Conservation (phyloP, 352 stramenopile genomes). For the Stephanocyclus meneghinianus region DNA sequence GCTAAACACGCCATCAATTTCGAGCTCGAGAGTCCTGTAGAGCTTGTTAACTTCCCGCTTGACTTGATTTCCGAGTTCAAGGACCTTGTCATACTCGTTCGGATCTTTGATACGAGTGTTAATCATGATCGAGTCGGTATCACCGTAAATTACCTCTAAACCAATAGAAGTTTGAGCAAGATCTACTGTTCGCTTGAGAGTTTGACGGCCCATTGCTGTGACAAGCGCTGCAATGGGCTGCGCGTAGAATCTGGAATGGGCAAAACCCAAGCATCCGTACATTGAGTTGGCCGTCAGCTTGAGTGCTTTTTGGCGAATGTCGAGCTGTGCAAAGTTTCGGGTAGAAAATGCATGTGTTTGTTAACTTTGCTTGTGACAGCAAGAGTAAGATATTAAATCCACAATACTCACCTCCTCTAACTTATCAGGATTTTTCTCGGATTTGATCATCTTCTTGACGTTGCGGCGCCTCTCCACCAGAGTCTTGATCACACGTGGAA, state of each 20-base stretch:
- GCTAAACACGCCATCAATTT: conserved; percentile 99
- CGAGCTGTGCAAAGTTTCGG: conserved; percentile 81
- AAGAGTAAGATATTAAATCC: not conserved
- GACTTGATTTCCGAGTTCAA: conserved; percentile 91
- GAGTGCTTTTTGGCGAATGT: conserved; percentile 99
- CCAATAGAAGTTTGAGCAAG: conserved; percentile 94
- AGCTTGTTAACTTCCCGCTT: conserved; percentile 99
- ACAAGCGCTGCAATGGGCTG: conserved; percentile 98
- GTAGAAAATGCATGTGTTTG: conserved; percentile 7
- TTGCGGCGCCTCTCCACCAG: conserved; percentile 95
- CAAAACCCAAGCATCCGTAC: conserved; percentile 99
- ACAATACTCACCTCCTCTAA: conserved; percentile 73
- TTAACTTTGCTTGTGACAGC: not conserved
- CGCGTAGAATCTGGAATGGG: conserved; percentile 96
- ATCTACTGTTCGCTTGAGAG: conserved; percentile 96
- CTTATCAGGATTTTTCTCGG: conserved; percentile 88
- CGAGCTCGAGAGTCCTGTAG: conserved; percentile 98
- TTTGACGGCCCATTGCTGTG: conserved; percentile 97
- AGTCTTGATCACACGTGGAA: conserved; percentile 96
- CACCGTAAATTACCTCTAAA: conserved; percentile 99
- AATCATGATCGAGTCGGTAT: conserved; percentile 99
- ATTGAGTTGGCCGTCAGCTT: conserved; percentile 99
- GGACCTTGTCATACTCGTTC: conserved; percentile 85
- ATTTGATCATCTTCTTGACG: conserved; percentile 97
- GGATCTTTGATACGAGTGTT: conserved; percentile 92